phyloP scores from a whole-genome alignment of 192 early-diverging fungal species.

The Entrophospora sp. region DNA sequence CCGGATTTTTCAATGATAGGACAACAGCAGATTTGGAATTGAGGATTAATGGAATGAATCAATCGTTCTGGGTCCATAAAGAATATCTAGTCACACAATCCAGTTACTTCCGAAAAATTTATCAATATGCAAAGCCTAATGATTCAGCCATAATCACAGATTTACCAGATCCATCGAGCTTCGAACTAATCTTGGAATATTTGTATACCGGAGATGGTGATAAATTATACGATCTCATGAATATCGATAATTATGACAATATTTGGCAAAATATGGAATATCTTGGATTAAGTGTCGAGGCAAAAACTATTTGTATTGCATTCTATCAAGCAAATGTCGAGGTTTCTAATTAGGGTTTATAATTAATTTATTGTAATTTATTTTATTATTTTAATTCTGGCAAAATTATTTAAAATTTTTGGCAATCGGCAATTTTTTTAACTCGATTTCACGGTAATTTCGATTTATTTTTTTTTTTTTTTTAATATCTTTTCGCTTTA shows the following conservation, averaged over 20 bases:
- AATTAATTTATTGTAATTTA: too few species aligned
- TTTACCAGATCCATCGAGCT: not conserved
- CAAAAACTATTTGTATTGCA: conserved; percentile 6
- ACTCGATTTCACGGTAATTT: too few species aligned
- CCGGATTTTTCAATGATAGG: too few species aligned
- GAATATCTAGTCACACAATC: conserved; percentile 10
- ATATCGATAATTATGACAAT: not conserved
- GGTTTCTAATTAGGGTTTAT: too few species aligned
- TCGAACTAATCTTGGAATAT: conserved; percentile 1
- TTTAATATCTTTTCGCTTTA: too few species aligned
- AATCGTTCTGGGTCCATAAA: conserved; percentile 1
- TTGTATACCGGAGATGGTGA: conserved; percentile 5
- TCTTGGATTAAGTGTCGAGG: conserved; percentile 6
- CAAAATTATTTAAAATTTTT: too few species aligned
- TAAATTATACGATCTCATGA: not conserved
- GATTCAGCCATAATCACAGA: not conserved
- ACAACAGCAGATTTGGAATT: too few species aligned
- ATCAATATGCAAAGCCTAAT: not conserved
- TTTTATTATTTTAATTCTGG: too few species aligned
- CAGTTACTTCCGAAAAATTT: not conserved
- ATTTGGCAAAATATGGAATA: conserved; percentile 7
- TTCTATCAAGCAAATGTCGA: conserved; percentile 1
- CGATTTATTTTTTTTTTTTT: too few species aligned
- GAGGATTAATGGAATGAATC: too few species aligned
- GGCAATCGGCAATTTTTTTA: too few species aligned